Conservation (phyloP, 2,329 filamentous ascomycete species). For the Arthrinium phaeospermum region DNA sequence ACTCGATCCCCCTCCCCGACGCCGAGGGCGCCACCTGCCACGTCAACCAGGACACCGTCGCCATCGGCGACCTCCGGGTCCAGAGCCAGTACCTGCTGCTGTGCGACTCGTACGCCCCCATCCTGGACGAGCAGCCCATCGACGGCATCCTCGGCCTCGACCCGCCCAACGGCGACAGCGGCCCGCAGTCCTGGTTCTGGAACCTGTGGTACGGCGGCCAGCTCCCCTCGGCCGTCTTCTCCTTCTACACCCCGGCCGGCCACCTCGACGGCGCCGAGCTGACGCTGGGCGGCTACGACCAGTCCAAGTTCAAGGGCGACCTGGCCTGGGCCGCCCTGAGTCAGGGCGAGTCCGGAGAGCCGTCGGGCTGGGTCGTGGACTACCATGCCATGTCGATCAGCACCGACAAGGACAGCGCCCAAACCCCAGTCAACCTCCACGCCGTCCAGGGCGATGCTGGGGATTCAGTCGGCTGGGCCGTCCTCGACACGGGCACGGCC, state of each 20-base stretch:
- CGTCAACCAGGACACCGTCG: constrained; percentile 37
- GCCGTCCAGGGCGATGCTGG: constrained; percentile 29
- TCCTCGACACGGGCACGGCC: constrained; percentile 41
- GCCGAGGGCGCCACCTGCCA: constrained; percentile 33
- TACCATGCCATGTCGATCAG: constrained; percentile 33
- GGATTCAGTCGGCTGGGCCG: constrained; percentile 28
- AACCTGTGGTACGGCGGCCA: constrained; percentile 34
- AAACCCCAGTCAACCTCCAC: background rate
- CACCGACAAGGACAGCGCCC: background rate
- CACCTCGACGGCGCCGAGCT: constrained; percentile 33
- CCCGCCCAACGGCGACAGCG: constrained; percentile 21
- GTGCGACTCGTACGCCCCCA: constrained; percentile 37
- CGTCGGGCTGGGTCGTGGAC: constrained; percentile 34
- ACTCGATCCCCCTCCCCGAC: constrained; percentile 34
- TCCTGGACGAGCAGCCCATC: constrained; percentile 34
- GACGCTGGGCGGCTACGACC: constrained; percentile 42
- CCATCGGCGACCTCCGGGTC: constrained; percentile 31
- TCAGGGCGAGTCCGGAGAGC: constrained; percentile 25
- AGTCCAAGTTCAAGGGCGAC: constrained; percentile 35
- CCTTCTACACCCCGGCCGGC: constrained; percentile 35
- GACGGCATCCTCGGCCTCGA: constrained; percentile 42
- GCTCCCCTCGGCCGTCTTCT: constrained; percentile 35
- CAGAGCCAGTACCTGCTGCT: constrained; percentile 38
- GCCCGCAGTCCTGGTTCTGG: constrained; percentile 35
- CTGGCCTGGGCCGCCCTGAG: constrained; percentile 35